Evolutionary conservation across 2,329 filamentous ascomycete species (phyloP).

Genomic region (Trichophyton verrucosum): DNA sequence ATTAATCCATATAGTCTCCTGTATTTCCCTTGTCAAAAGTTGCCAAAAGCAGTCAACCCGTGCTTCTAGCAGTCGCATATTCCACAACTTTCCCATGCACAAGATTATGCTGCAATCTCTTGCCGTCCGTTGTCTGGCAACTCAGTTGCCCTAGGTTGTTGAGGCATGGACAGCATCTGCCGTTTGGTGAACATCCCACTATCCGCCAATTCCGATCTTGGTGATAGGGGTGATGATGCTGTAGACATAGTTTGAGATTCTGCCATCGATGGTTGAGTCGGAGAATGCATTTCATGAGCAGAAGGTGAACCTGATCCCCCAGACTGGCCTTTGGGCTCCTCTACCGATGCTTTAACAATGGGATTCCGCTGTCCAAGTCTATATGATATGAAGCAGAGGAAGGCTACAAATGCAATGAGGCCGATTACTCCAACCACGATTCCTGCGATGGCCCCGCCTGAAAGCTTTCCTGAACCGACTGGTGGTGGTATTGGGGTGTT

Average conservation of each 20-base stretch:
- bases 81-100: neutral
- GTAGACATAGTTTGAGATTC: neutral
- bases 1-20: neutral
- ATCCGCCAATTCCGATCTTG: neutral
- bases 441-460: neutral
- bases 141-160: neutral
- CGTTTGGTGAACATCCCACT: neutral
- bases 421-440: neutral
- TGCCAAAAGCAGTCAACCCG: neutral
- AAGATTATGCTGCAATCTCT: neutral
- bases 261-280: neutral
- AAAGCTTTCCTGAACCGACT: neutral
- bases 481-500: neutral
- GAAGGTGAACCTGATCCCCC: neutral
- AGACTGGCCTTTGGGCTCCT: neutral
- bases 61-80: neutral
- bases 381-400: slow-evolving; percentile 1
- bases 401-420: neutral
- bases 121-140: neutral
- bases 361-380: neutral
- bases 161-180: neutral
- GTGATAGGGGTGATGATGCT: neutral
- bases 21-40: neutral
- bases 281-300: neutral
- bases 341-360: neutral